phyloP scores from a whole-genome alignment of 192 early-diverging fungal genomes.

The Borealophlyctis nickersoniae region DNA sequence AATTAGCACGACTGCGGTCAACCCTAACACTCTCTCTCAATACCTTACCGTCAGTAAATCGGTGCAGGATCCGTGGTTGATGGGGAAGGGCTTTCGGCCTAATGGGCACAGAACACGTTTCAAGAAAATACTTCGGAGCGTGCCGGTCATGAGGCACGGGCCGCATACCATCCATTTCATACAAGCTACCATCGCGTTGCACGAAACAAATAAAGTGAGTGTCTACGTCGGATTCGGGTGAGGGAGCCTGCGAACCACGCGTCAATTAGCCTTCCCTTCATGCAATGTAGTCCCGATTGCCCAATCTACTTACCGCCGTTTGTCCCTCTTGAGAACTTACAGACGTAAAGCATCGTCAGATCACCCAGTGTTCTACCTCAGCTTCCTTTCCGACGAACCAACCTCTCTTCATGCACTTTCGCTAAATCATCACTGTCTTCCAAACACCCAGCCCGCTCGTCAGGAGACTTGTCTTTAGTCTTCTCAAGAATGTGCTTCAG shows the following conservation, averaged over 20 bases:
- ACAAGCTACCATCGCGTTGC: slow-evolving; percentile 68
- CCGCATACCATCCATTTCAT: slow-evolving; percentile 76
- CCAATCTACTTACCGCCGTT: slow-evolving; percentile 41
- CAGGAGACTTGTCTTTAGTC: slow-evolving; percentile 59
- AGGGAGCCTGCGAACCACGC: slow-evolving; percentile 52
- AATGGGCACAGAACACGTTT: too few species aligned
- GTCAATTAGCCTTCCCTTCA: too few species aligned
- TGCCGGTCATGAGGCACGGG: neutral
- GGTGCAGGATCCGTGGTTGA: slow-evolving; percentile 72
- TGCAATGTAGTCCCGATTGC: too few species aligned
- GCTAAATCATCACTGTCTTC: slow-evolving; percentile 55
- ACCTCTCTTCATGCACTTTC: slow-evolving; percentile 35
- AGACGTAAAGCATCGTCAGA: too few species aligned
- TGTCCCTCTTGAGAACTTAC: slow-evolving; percentile 52
- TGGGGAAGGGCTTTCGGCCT: slow-evolving; percentile 70
- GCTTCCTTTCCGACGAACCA: too few species aligned
- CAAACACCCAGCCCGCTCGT: slow-evolving; percentile 69
- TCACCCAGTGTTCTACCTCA: too few species aligned
- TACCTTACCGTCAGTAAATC: slow-evolving; percentile 54
- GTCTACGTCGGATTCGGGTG: slow-evolving; percentile 71
- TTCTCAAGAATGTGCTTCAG: slow-evolving; percentile 66
- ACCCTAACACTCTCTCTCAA: neutral
- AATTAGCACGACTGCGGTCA: neutral
- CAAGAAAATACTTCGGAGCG: neutral
- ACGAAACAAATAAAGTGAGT: slow-evolving; percentile 90